Conservation (phyloP, 2,329 filamentous ascomycete species). For the Colletotrichum eremochloae region DNA sequence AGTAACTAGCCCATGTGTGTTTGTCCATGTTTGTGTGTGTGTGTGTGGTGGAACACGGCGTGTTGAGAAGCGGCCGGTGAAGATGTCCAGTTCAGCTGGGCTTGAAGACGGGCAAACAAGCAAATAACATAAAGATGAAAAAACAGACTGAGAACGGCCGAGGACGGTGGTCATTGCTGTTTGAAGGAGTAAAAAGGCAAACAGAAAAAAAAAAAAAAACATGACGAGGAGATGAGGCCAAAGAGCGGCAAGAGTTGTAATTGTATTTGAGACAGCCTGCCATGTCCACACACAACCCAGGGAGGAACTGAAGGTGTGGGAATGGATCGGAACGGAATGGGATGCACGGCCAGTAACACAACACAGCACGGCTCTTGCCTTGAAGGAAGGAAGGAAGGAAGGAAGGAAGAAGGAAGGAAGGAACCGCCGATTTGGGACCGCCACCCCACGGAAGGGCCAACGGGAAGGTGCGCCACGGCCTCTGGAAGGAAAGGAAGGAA, state of each 20-base stretch:
- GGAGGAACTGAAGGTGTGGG: too few relatives aligned
- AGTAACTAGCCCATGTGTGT: conserved; percentile 9
- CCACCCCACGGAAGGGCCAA: conserved; percentile 8
- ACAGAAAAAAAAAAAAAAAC: not conserved
- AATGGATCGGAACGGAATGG: not conserved
- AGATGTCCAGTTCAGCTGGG: conserved; percentile 16
- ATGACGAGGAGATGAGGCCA: not conserved
- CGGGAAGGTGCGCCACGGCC: not conserved
- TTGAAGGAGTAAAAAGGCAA: not conserved
- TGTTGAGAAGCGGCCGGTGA: not conserved
- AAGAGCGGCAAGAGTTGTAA: not conserved
- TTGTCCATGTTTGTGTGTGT: not conserved
- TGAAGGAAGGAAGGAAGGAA: not conserved
- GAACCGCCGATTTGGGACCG: not conserved
- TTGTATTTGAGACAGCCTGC: too few relatives aligned
- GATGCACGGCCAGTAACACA: not conserved
- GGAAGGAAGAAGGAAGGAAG: not conserved
- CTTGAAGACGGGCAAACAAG: not conserved
- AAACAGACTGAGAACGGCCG: too few relatives aligned
- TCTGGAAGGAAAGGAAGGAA: conserved; percentile 12
- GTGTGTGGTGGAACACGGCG: conserved; percentile 11
- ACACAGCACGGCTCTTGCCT: not conserved
- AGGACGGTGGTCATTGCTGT: not conserved
- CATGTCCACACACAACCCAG: too few relatives aligned
- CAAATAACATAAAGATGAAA: too few relatives aligned